Conservation (phyloP, 768 basidiomycete genomes). For the Fistulinella prunicolor region DNA sequence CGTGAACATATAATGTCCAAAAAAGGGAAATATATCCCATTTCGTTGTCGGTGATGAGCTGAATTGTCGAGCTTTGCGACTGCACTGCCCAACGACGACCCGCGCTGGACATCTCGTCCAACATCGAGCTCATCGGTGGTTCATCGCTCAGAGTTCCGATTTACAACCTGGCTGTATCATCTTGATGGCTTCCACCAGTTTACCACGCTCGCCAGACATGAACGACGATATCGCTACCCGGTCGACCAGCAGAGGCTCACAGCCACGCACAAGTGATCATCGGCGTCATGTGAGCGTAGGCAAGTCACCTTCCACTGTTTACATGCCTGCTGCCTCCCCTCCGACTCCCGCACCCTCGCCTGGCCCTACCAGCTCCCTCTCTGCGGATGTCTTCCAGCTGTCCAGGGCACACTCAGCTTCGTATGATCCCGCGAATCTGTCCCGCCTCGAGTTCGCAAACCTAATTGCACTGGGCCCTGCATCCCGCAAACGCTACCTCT, state of each 20-base stretch:
- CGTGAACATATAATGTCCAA: neutral
- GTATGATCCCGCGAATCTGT: conserved; percentile 25
- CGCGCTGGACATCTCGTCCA: neutral
- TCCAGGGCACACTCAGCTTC: conserved; percentile 8
- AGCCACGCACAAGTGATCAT: conserved; percentile 14
- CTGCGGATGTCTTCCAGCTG: conserved; percentile 30
- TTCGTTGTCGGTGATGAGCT: neutral
- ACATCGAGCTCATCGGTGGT: conserved; percentile 1
- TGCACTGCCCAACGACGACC: conserved; percentile 2
- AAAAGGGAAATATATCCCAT: conserved; percentile 16
- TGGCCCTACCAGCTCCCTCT: conserved; percentile 47
- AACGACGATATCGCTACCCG: conserved; percentile 11
- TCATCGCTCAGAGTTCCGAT: neutral
- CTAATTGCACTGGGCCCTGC: conserved; percentile 34
- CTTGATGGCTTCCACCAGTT: conserved; percentile 13
- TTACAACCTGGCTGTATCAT: neutral
- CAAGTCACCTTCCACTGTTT: conserved; percentile 35
- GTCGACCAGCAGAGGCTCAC: conserved; percentile 6
- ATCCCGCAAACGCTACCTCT: conserved; percentile 50
- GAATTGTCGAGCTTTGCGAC: conserved; percentile 1
- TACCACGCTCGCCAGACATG: conserved; percentile 3
- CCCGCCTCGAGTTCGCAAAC: conserved; percentile 34
- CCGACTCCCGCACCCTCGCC: conserved; percentile 66
- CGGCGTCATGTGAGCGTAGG: conserved; percentile 14
- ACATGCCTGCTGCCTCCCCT: conserved; percentile 54